Base-by-base conservation (phyloP, 2,329 filamentous ascomycete species). In the Epichloe elymi region DNA sequence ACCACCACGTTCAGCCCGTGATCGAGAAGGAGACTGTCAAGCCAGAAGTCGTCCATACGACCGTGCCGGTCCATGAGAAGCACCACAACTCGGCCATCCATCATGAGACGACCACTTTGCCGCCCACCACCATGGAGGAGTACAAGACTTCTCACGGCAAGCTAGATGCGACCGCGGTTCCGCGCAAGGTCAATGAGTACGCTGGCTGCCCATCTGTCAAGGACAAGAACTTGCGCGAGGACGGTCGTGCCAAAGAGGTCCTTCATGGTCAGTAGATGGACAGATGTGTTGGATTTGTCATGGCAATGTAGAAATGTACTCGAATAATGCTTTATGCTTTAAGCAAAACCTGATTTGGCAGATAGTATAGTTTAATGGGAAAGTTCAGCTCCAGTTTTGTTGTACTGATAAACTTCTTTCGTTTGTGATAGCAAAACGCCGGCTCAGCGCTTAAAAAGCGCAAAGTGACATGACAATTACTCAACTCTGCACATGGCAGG, bases 1-100 rank as follows among this genome's bases (percentile, higher is more conserved):
- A 85, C 55, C 82, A 86, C 64, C 80, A 78, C 33, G 76, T 88
- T 46, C 82, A 88, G 63, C 84, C 84, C 0, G 75, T 88, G 0
- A 71, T 88, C 37, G 73, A 88, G 48, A 86, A 85, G 62, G 80
- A 87, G 57, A 79, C 76, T 1, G 70, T 87, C 30, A 77, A 85
- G 56, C 82, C 82, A 2, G 73, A 79, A 15, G 75, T 88, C 3
- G 72, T 86, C 1, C 85, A 88, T 70, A 87, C 80, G 23, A 86
- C 82, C 1, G 72, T 85, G 0, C 85, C 84, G 0, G 74, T 88
- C 41, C 84, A 88, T 56, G 85, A 88, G 67, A 75, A 78, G 2
- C 84, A 88, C 61, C 80, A 86, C 59, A 79, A 83, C 48, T 72
- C 76, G 14, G 72, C 83, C 1, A 74, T 84, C 53, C 79, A 85